phyloP scores from a whole-genome alignment of 352 stramenopile genomes.

The Peronosclerospora sorghi region DNA sequence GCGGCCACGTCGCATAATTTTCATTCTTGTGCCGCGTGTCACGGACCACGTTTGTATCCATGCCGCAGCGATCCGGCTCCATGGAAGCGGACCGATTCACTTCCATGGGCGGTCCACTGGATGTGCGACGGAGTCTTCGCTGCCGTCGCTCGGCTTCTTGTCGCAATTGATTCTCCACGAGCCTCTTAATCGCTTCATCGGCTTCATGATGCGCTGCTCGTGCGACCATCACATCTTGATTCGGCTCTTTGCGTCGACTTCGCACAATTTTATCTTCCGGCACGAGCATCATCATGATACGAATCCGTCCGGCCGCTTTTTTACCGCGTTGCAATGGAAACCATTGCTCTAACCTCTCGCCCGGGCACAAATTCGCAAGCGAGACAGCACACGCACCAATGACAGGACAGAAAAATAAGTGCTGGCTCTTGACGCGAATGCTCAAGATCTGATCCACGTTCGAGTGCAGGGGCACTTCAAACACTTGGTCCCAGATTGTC shows the following conservation, averaged over 20 bases:
- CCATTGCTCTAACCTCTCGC: slow-evolving; percentile 38
- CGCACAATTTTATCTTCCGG: slow-evolving; percentile 7
- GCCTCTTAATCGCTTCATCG: slow-evolving; percentile 47
- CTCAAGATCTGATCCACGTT: slow-evolving; percentile 37
- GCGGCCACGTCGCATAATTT: slow-evolving; percentile 16
- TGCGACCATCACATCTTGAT: slow-evolving; percentile 33
- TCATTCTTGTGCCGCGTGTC: slow-evolving; percentile 7
- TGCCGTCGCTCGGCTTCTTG: slow-evolving; percentile 23
- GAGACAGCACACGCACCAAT: slow-evolving; percentile 43
- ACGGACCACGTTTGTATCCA: not conserved
- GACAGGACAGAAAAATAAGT: slow-evolving; percentile 43
- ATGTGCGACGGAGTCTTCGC: slow-evolving; percentile 6
- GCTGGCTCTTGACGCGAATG: slow-evolving; percentile 56
- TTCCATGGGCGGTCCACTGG: slow-evolving; percentile 12
- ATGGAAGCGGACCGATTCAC: slow-evolving; percentile 5
- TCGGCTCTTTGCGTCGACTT: slow-evolving; percentile 12
- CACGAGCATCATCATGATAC: slow-evolving; percentile 26
- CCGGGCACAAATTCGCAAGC: slow-evolving; percentile 30
- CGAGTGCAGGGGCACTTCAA: slow-evolving; percentile 29
- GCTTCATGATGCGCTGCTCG: slow-evolving; percentile 43
- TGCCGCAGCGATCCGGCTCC: slow-evolving; percentile 10
- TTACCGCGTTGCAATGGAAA: slow-evolving; percentile 38
- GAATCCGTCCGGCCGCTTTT: slow-evolving; percentile 39
- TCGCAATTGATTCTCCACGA: slow-evolving; percentile 31
- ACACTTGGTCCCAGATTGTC: slow-evolving; percentile 50